A percentile compares a stretch with the other conserved stretches of the same genome.
phyloP scores from a whole-genome alignment of 768 basidiomycete genomes.

The Amanita subjunquillea region DNA sequence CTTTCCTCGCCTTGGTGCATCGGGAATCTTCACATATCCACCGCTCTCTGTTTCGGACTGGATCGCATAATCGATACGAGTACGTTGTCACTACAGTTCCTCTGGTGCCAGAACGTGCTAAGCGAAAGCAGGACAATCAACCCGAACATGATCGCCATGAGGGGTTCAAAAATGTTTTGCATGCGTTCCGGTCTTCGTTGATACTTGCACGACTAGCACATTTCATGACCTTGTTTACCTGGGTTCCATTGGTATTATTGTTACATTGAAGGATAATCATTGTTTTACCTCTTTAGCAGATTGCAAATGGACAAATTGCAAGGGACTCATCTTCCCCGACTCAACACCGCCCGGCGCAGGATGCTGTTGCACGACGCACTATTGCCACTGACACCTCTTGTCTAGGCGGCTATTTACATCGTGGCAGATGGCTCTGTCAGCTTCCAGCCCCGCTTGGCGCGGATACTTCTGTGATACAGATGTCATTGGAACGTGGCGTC shows the following conservation, averaged over 20 bases:
- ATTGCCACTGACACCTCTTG: not conserved
- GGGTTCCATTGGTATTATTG: not conserved
- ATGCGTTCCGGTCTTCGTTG: slow-evolving; percentile 5
- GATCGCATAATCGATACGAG: slow-evolving; percentile 1
- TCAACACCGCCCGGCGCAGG: slow-evolving; percentile 1
- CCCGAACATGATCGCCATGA: slow-evolving; percentile 4
- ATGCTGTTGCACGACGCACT: slow-evolving; percentile 7
- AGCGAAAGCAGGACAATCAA: slow-evolving; percentile 1
- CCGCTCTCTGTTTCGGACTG: not conserved
- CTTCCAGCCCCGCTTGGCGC: slow-evolving; percentile 7
- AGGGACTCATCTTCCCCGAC: slow-evolving; percentile 5
- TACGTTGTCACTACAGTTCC: not conserved
- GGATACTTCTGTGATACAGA: slow-evolving; percentile 6
- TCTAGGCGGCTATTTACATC: not conserved
- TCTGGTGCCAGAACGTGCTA: not conserved
- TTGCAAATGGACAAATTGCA: not conserved
- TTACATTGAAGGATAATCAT: not conserved
- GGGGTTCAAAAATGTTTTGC: slow-evolving; percentile 1
- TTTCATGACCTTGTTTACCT: slow-evolving; percentile 3
- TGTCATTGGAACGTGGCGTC: slow-evolving; percentile 5
- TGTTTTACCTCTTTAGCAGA: not conserved
- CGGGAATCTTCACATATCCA: not conserved
- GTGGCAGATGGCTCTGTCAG: slow-evolving; percentile 6
- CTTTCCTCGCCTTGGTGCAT: slow-evolving; percentile 2
- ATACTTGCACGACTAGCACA: slow-evolving; percentile 1